These are phyloP conservation scores for Juglanconis sp. DNA, from an alignment of 2,329 filamentous ascomycete species.

Conservation along the genomic window DNA sequence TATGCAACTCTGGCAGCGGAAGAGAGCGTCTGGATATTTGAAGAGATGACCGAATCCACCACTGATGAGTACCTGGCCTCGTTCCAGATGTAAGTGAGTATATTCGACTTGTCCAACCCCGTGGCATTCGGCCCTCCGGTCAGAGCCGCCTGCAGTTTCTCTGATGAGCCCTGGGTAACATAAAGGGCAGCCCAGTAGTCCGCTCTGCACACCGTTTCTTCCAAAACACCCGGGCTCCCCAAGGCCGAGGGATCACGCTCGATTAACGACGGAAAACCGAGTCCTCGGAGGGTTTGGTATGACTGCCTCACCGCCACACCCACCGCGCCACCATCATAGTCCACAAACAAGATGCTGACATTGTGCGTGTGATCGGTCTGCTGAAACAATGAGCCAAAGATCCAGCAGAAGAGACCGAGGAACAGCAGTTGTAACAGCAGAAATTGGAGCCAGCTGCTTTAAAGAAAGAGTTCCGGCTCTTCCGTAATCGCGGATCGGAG, in stretches of 20 bases:
- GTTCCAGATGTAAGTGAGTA: conserved; percentile 42
- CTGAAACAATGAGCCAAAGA: conserved; percentile 35
- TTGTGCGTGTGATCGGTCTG: conserved; percentile 30
- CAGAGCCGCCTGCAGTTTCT: conserved; percentile 33
- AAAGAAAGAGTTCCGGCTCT: conserved; percentile 14
- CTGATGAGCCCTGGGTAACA: conserved; percentile 30
- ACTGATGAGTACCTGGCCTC: conserved; percentile 40
- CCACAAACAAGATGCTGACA: conserved; percentile 33
- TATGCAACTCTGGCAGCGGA: conserved; percentile 32
- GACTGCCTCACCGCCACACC: conserved; percentile 30
- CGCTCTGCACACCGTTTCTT: conserved; percentile 29
- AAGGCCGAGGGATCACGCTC: conserved; percentile 22
- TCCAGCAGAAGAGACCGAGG: conserved; percentile 31
- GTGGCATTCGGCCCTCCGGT: conserved; percentile 28
- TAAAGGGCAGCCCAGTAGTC: conserved; percentile 35
- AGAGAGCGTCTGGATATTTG: conserved; percentile 31
- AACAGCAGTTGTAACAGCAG: conserved; percentile 35
- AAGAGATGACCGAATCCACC: conserved; percentile 31
- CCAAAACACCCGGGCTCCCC: conserved; percentile 21
- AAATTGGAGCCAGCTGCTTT: conserved; percentile 27
- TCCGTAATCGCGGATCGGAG: conserved; percentile 3
- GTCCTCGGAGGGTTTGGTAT: conserved; percentile 27
- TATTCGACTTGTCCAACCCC: conserved; percentile 26
- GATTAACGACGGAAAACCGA: conserved; percentile 29
- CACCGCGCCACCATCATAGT: conserved; percentile 35